phyloP scores from a whole-genome alignment of 768 basidiomycete species.

The Leccinum variicolor region DNA sequence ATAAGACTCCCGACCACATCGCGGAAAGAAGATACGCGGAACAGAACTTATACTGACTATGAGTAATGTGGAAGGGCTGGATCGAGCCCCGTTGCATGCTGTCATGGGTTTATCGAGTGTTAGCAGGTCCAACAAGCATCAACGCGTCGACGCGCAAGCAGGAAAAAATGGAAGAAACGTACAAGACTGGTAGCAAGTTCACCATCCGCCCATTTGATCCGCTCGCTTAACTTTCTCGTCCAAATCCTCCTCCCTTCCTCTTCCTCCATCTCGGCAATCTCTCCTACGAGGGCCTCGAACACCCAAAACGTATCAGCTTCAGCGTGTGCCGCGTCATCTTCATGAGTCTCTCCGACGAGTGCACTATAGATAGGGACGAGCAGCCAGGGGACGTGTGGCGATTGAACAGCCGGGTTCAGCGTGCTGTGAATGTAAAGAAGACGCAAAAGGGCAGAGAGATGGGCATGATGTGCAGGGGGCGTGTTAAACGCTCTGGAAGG shows the following conservation, averaged over 20 bases:
- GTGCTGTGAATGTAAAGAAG: slow-evolving; percentile 67
- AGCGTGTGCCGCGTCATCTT: slow-evolving; percentile 57
- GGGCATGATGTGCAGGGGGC: slow-evolving; percentile 52
- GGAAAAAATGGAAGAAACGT: neutral
- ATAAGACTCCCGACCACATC: neutral
- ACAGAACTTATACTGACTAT: slow-evolving; percentile 47
- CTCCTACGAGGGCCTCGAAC: slow-evolving; percentile 69
- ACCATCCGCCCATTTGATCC: slow-evolving; percentile 57
- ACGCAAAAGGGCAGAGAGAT: slow-evolving; percentile 62
- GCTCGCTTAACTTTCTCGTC: slow-evolving; percentile 60
- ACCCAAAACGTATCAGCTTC: slow-evolving; percentile 86
- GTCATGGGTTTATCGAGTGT: neutral
- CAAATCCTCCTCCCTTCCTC: slow-evolving; percentile 59
- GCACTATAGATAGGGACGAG: slow-evolving; percentile 67
- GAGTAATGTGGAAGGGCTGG: slow-evolving; percentile 77
- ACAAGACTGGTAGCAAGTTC: slow-evolving; percentile 64
- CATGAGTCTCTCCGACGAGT: slow-evolving; percentile 57
- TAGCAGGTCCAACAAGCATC: neutral
- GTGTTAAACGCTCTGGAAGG: slow-evolving; percentile 43
- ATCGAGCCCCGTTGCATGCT: slow-evolving; percentile 66
- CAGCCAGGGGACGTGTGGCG: slow-evolving; percentile 65
- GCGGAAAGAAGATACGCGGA: neutral
- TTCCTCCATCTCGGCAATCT: slow-evolving; percentile 71
- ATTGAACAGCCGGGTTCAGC: slow-evolving; percentile 69
- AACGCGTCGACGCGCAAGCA: neutral